Evolutionary conservation across 2,329 filamentous ascomycete species (phyloP).

Genomic region (Achaetomium macrosporum): DNA sequence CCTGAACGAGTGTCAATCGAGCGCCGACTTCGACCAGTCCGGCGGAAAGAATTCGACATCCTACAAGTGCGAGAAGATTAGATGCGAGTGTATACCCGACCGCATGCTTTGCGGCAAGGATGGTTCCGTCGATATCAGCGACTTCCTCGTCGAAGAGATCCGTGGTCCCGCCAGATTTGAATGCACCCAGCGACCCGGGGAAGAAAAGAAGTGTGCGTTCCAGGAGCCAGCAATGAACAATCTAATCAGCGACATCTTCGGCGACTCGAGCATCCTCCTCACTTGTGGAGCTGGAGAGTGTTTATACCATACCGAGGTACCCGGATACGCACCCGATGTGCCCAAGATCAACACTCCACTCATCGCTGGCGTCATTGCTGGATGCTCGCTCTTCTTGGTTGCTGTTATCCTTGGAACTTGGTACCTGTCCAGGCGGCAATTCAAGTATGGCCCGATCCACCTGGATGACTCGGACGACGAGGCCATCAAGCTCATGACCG

Average conservation of each 20-base stretch:
- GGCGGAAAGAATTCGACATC: conserved; percentile 70
- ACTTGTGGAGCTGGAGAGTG: conserved; percentile 85
- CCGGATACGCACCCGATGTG: conserved; percentile 80
- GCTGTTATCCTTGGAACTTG: conserved; percentile 75
- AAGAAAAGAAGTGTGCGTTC: conserved; percentile 66
- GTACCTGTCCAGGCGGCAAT: conserved; percentile 75
- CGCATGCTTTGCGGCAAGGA: conserved; percentile 91
- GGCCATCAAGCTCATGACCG: conserved; percentile 74
- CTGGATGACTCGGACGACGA: conserved; percentile 90
- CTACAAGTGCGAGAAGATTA: conserved; percentile 79
- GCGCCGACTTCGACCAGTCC: conserved; percentile 62
- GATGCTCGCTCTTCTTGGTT: conserved; percentile 80
- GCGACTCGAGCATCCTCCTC: conserved; percentile 81
- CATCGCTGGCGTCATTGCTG: conserved; percentile 89
- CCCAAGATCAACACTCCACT: conserved; percentile 96
- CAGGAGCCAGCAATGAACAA: conserved; percentile 89
- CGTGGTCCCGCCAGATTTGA: conserved; percentile 82
- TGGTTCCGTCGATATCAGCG: conserved; percentile 84
- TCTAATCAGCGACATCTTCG: conserved; percentile 82
- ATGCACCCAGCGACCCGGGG: conserved; percentile 61
- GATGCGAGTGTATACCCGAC: conserved; percentile 81
- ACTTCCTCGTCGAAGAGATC: conserved; percentile 79
- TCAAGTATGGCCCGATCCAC: conserved; percentile 66
- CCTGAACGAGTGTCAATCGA: conserved; percentile 72
- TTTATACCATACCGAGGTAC: conserved; percentile 85